Conservation (phyloP, 2,329 filamentous ascomycete species). For the Apiospora aurea region DNA sequence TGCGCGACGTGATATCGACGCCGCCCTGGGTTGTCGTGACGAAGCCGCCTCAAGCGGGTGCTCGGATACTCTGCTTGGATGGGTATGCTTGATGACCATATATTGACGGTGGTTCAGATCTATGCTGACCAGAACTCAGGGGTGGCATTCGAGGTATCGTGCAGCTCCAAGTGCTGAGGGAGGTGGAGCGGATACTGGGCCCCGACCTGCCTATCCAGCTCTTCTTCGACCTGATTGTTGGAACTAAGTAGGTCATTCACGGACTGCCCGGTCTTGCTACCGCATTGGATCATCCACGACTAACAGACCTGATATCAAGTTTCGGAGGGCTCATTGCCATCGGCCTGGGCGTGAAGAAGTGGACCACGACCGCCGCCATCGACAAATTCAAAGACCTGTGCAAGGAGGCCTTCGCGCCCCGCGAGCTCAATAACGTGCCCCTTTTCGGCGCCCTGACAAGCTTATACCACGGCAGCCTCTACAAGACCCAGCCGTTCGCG, state of each 20-base stretch:
- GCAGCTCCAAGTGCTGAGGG: slow-evolving; percentile 39
- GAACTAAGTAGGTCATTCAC: slow-evolving; percentile 38
- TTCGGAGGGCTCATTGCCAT: slow-evolving; percentile 42
- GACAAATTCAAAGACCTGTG: slow-evolving; percentile 42
- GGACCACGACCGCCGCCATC: slow-evolving; percentile 39
- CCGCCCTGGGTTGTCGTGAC: slow-evolving; percentile 41
- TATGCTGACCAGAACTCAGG: slow-evolving; percentile 27
- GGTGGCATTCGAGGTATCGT: slow-evolving; percentile 41
- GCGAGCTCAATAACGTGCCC: slow-evolving; percentile 40
- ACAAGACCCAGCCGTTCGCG: slow-evolving; percentile 41
- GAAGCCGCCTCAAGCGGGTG: slow-evolving; percentile 40
- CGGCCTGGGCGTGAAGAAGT: slow-evolving; percentile 43
- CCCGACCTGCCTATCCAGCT: slow-evolving; percentile 41
- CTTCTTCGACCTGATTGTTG: slow-evolving; percentile 44
- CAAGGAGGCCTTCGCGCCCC: slow-evolving; percentile 37
- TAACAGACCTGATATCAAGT: slow-evolving; percentile 30
- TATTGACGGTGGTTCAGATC: neutral
- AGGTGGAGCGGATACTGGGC: slow-evolving; percentile 41
- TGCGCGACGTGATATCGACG: slow-evolving; percentile 39
- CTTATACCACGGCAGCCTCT: slow-evolving; percentile 42
- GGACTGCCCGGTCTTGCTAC: neutral
- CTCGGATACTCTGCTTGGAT: slow-evolving; percentile 40
- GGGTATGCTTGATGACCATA: slow-evolving; percentile 32
- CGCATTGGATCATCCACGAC: neutral
- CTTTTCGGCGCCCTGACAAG: slow-evolving; percentile 39